Conservation (phyloP, 192 early-diverging fungal genomes). For the Lobosporangium transversale region DNA sequence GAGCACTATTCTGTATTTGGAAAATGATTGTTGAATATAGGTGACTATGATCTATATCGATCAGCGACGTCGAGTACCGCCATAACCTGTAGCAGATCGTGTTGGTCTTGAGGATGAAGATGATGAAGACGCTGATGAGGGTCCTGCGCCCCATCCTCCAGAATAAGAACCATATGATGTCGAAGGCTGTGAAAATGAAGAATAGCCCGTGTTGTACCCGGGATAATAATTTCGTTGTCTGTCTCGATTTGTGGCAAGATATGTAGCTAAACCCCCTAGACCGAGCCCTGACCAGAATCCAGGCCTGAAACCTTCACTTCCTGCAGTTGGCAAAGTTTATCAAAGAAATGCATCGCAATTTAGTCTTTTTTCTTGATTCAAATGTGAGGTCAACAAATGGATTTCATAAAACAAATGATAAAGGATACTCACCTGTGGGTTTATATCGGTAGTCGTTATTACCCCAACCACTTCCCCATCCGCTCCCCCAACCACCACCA, state of each 20-base stretch:
- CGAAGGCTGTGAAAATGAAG: not conserved
- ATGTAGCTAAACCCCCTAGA: constrained; percentile 28
- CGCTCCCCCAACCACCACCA: constrained; percentile 13
- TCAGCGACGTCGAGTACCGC: constrained; percentile 43
- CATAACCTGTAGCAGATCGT: constrained; percentile 38
- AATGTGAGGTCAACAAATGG: too few relatives aligned
- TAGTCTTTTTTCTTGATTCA: too few relatives aligned
- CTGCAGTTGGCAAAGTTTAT: too few relatives aligned
- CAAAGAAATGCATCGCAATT: too few relatives aligned
- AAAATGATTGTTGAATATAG: not conserved
- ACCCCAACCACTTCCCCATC: constrained; percentile 27
- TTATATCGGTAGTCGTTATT: constrained; percentile 16
- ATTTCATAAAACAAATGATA: not conserved
- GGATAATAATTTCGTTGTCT: not conserved
- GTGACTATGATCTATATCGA: too few relatives aligned
- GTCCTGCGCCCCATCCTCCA: constrained; percentile 13
- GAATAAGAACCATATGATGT: constrained; percentile 16
- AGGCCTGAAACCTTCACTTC: constrained; percentile 30
- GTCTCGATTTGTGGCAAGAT: constrained; percentile 30
- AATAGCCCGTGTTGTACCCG: not conserved
- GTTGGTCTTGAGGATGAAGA: constrained; percentile 23
- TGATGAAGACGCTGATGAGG: constrained; percentile 16
- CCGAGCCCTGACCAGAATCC: constrained; percentile 55
- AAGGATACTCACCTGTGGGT: constrained; percentile 3
- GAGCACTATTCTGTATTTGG: constrained; percentile 6